Percentiles rank a stretch among this genome's conserved stretches.
These are phyloP conservation scores for Cladophialophora bantiana DNA, from an alignment of 2,329 filamentous ascomycete species.

Conservation along the genomic window DNA sequence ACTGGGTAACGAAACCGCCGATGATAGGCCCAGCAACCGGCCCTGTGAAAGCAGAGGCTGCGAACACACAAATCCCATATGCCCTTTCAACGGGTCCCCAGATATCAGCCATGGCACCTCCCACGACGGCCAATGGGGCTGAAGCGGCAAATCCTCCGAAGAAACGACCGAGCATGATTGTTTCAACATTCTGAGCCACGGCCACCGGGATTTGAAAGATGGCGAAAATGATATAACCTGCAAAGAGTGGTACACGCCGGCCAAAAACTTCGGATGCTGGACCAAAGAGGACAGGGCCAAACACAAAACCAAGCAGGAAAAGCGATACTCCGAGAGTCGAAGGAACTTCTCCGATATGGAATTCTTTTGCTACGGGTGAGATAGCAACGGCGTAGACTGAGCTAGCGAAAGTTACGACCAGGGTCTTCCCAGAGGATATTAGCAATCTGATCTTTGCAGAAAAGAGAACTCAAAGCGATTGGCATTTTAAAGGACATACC, in stretches of 20 bases:
- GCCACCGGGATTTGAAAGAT: conserved; percentile 65
- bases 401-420: conserved; percentile 56
- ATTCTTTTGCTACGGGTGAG: conserved; percentile 50
- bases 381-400: conserved; percentile 47
- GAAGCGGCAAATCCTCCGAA: conserved; percentile 61
- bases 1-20: conserved; percentile 59
- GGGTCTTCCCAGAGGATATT: conserved; percentile 41
- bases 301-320: conserved; percentile 55
- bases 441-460: background rate
- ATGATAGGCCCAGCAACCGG: conserved; percentile 54
- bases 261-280: conserved; percentile 60
- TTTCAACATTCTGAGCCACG: conserved; percentile 61
- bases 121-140: conserved; percentile 59
- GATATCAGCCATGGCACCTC: conserved; percentile 59
- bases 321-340: conserved; percentile 59
- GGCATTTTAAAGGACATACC: conserved; percentile 6
- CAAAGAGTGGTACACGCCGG: conserved; percentile 57
- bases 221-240: conserved; percentile 57
- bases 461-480: background rate
- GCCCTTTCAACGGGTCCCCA: conserved; percentile 58
- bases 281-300: conserved; percentile 52
- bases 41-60: conserved; percentile 57
- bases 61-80: conserved; percentile 55
- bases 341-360: conserved; percentile 56
- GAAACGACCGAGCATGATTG: conserved; percentile 63